A percentile compares a stretch with the other conserved stretches of the same genome.
phyloP scores from a whole-genome alignment of 768 basidiomycete species.

The Boletales sp. region DNA sequence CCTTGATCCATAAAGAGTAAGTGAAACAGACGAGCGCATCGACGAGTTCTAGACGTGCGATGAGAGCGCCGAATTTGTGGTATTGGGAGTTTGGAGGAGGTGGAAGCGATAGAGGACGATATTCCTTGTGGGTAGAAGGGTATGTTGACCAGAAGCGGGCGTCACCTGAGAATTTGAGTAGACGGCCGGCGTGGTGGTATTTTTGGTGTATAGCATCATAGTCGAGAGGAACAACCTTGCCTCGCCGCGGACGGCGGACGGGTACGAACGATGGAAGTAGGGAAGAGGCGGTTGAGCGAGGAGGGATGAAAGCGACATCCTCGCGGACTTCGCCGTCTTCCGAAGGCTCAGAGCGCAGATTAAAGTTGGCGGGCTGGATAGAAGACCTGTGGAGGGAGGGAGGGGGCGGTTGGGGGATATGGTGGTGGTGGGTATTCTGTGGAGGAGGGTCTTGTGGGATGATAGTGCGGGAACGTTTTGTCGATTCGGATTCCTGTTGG shows the following conservation, averaged over 20 bases:
- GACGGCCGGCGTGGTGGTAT: constrained; percentile 66
- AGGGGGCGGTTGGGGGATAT: constrained; percentile 22
- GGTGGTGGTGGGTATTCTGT: constrained; percentile 29
- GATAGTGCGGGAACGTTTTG: constrained; percentile 31
- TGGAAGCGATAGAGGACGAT: constrained; percentile 58
- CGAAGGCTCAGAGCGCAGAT: constrained; percentile 37
- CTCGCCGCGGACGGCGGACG: constrained; percentile 64
- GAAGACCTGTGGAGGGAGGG: constrained; percentile 19
- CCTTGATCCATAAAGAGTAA: constrained; percentile 79
- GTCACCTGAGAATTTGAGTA: constrained; percentile 83
- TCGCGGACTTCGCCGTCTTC: constrained; percentile 49
- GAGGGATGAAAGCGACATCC: constrained; percentile 26
- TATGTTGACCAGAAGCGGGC: constrained; percentile 75
- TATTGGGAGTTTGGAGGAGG: constrained; percentile 66
- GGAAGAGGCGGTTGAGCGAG: constrained; percentile 26
- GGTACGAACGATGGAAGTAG: constrained; percentile 43
- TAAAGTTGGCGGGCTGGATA: constrained; percentile 20
- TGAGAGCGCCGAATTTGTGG: constrained; percentile 70
- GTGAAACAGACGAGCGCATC: constrained; percentile 83
- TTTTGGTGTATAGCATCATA: constrained; percentile 63
- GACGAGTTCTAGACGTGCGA: constrained; percentile 74
- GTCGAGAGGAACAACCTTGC: constrained; percentile 44
- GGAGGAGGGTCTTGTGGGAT: constrained; percentile 23
- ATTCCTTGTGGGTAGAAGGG: constrained; percentile 59
- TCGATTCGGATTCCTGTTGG: constrained; percentile 22